Conservation (phyloP, 163 green algal species). For the Volvox carteri region DNA sequence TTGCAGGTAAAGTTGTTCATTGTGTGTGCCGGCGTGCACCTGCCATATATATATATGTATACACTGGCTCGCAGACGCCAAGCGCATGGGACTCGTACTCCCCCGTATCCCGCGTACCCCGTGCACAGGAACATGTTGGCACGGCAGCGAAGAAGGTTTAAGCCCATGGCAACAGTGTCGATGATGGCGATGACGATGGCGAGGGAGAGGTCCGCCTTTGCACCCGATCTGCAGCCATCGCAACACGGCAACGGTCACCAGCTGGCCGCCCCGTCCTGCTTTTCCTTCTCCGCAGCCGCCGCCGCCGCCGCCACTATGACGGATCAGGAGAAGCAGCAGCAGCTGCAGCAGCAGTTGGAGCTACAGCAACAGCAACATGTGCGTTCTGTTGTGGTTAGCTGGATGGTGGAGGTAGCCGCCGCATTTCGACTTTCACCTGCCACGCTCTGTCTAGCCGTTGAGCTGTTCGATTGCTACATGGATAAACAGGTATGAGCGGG, state of each 20-base stretch:
- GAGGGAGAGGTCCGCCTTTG: too few species aligned
- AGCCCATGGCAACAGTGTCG: too few species aligned
- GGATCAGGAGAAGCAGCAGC: not conserved
- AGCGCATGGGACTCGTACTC: too few species aligned
- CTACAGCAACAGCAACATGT: not conserved
- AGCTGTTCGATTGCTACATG: slow-evolving; percentile 15
- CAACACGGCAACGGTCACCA: too few species aligned
- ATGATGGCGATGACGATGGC: too few species aligned
- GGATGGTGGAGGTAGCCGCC: not conserved
- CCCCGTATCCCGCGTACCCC: too few species aligned
- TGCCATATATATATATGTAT: too few species aligned
- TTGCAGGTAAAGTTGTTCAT: too few species aligned
- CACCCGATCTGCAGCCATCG: too few species aligned
- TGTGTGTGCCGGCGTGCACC: too few species aligned
- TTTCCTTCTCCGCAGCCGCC: not conserved
- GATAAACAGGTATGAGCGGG: slow-evolving; percentile 2
- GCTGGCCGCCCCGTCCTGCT: too few species aligned
- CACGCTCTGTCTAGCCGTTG: not conserved
- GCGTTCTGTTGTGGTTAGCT: not conserved
- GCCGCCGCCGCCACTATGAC: not conserved
- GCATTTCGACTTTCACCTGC: not conserved
- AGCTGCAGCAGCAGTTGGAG: not conserved
- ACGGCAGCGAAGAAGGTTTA: not conserved
- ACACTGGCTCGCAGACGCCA: too few species aligned
- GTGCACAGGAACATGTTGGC: not conserved